Evolutionary conservation across 2,329 filamentous ascomycete species (phyloP).

Genomic region (Ophiostoma sp.): DNA sequence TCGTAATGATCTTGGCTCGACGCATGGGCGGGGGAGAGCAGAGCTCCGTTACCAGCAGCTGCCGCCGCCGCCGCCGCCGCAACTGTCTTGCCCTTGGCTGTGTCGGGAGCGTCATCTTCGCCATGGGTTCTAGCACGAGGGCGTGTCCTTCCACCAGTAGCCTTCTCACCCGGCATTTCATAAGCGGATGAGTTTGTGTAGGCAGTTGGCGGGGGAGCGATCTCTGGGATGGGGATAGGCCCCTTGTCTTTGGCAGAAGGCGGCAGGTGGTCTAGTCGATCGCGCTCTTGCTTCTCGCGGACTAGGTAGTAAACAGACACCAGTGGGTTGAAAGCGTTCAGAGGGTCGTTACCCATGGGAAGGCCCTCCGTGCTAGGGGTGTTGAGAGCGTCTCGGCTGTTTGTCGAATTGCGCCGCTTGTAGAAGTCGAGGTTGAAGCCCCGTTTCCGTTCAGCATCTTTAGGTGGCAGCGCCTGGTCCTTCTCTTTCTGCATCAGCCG

Average conservation of each 20-base stretch:
- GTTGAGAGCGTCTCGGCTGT: slow-evolving; percentile 78
- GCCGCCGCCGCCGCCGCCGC: slow-evolving; percentile 35
- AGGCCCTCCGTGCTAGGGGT: slow-evolving; percentile 82
- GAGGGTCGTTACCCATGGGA: slow-evolving; percentile 73
- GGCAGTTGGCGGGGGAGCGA: slow-evolving; percentile 75
- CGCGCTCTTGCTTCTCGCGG: slow-evolving; percentile 86
- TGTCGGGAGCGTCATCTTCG: slow-evolving; percentile 78
- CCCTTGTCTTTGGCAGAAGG: slow-evolving; percentile 39
- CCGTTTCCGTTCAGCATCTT: slow-evolving; percentile 72
- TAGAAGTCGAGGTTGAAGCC: slow-evolving; percentile 94
- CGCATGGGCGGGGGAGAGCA: slow-evolving; percentile 39
- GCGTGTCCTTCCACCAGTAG: slow-evolving; percentile 74
- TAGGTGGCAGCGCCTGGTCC: slow-evolving; percentile 52
- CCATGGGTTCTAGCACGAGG: slow-evolving; percentile 88
- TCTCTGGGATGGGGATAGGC: slow-evolving; percentile 56
- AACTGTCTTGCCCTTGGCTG: slow-evolving; percentile 48
- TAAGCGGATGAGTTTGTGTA: slow-evolving; percentile 81
- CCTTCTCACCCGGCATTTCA: slow-evolving; percentile 83
- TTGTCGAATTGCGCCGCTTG: slow-evolving; percentile 83
- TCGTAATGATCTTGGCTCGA: slow-evolving; percentile 53
- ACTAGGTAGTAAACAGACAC: slow-evolving; percentile 94
- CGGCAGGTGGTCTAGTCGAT: slow-evolving; percentile 47
- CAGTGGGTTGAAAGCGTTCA: slow-evolving; percentile 89
- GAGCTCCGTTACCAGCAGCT: slow-evolving; percentile 19
- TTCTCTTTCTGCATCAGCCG: slow-evolving; percentile 62